A percentile compares a stretch with the other conserved stretches of the same genome.
Conservation (phyloP, 176 grass and related monocot genomes). For the Carex myosuroides region DNA sequence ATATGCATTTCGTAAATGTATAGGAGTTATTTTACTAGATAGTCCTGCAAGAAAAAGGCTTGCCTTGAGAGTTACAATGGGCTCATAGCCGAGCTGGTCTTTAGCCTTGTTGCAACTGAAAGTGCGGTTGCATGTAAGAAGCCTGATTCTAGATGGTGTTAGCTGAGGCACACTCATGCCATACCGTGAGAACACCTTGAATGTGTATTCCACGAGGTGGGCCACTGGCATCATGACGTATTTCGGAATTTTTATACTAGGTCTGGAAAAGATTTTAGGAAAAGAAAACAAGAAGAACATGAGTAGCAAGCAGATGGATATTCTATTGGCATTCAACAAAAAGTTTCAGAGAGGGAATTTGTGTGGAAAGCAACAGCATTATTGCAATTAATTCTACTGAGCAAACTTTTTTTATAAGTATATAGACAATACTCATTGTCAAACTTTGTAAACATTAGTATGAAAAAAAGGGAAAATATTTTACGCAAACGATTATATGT, state of each 20-base stretch:
- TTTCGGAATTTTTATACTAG: slow-evolving; percentile 83
- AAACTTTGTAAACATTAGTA: neutral
- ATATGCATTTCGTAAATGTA: neutral
- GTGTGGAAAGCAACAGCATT: neutral
- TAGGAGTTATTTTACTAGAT: neutral
- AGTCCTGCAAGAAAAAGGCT: neutral
- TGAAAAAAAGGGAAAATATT: neutral
- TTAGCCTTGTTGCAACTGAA: slow-evolving; percentile 81
- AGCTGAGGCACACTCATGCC: slow-evolving; percentile 95
- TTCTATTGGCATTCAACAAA: neutral
- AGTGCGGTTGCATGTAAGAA: slow-evolving; percentile 90
- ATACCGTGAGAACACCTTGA: slow-evolving; percentile 63
- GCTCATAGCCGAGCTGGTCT: slow-evolving; percentile 89
- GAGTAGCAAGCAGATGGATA: neutral
- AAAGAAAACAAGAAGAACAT: slow-evolving; percentile 2
- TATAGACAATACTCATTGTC: neutral
- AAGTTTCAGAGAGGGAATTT: neutral
- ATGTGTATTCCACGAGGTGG: slow-evolving; percentile 80
- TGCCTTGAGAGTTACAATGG: slow-evolving; percentile 88
- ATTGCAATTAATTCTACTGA: neutral
- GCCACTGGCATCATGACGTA: slow-evolving; percentile 91
- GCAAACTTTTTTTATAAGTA: neutral
- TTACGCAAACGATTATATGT: neutral
- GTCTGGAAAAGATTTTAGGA: slow-evolving; percentile 43
- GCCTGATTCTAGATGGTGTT: slow-evolving; percentile 90